These are phyloP conservation scores for Diaporthe citriasiana DNA, from an alignment of 2,329 filamentous ascomycete species.

Conservation along the genomic window DNA sequence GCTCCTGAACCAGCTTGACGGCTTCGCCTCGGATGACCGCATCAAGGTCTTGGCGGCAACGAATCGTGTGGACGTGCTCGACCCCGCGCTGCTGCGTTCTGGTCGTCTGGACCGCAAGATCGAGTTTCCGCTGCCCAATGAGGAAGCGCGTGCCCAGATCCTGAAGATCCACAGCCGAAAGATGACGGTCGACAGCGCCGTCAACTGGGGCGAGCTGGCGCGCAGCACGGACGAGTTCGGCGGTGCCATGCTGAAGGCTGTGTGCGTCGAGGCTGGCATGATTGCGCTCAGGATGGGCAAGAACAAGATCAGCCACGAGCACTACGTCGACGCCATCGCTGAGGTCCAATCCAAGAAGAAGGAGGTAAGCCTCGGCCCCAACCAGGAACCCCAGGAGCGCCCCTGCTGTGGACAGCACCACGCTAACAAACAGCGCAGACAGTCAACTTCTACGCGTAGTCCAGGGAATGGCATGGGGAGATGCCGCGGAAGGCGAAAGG, in stretches of 20 bases:
- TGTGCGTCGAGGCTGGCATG: conserved; percentile 99
- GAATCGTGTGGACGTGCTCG: conserved; percentile 93
- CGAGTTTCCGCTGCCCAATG: conserved; percentile 97
- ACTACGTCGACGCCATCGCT: conserved; percentile 98
- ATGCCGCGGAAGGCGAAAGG: not conserved
- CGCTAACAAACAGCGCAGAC: conserved; percentile 55
- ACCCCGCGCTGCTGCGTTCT: conserved; percentile 90
- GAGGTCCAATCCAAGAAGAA: conserved; percentile 98
- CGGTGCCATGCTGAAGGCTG: conserved; percentile 96
- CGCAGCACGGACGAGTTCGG: conserved; percentile 99
- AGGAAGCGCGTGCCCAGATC: conserved; percentile 97
- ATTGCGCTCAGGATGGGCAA: conserved; percentile 95
- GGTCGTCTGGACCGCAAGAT: conserved; percentile 97
- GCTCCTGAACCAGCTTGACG: conserved; percentile 97
- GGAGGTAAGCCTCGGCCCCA: conserved; percentile 68
- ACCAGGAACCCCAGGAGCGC: not conserved
- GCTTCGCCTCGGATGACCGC: conserved; percentile 95
- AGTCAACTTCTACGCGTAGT: conserved; percentile 69
- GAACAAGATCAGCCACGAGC: conserved; percentile 97
- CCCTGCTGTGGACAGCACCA: not conserved
- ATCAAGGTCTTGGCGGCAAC: conserved; percentile 97
- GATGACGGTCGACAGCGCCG: conserved; percentile 93
- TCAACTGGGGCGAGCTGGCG: conserved; percentile 97
- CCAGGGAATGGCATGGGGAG: conserved; percentile 33
- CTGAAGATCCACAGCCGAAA: conserved; percentile 97